Conservation (phyloP, 129 eudicot species). For the Tagetes erecta region DNA sequence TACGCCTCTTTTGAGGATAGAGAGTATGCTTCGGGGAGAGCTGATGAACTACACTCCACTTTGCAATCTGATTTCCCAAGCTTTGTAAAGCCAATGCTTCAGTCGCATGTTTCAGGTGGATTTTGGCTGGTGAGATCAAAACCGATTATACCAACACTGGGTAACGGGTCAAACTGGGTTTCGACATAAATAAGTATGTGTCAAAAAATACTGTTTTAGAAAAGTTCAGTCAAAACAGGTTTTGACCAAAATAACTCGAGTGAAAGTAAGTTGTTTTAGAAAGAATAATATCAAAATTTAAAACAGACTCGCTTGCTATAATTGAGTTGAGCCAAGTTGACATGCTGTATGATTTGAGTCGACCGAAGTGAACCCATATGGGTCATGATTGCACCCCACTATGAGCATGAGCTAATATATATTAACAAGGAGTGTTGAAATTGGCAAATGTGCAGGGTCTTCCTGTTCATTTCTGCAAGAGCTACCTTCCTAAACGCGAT, state of each 20-base stretch:
- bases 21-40: slow-evolving; percentile 46
- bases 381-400: not conserved
- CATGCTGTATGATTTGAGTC: not conserved
- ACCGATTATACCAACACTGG: not conserved
- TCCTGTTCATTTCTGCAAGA: slow-evolving; percentile 55
- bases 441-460: slow-evolving; percentile 54
- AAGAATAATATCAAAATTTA: not conserved
- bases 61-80: slow-evolving; percentile 48
- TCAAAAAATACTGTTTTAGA: not conserved
- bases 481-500: slow-evolving; percentile 59
- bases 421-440: not conserved
- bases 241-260: not conserved
- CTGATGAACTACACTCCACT: slow-evolving; percentile 45
- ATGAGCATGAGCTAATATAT: not conserved
- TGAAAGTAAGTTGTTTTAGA: not conserved
- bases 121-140: slow-evolving; percentile 73
- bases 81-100: slow-evolving; percentile 81
- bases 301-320: not conserved
- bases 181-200: not conserved
- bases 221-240: not conserved
- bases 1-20: slow-evolving; percentile 65
- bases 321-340: not conserved
- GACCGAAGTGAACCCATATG: not conserved
- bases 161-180: not conserved
- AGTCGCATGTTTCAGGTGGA: slow-evolving; percentile 80